phyloP scores from a whole-genome alignment of 1,284 basidiomycete genomes.

The Sanghuangporus weigelae region DNA sequence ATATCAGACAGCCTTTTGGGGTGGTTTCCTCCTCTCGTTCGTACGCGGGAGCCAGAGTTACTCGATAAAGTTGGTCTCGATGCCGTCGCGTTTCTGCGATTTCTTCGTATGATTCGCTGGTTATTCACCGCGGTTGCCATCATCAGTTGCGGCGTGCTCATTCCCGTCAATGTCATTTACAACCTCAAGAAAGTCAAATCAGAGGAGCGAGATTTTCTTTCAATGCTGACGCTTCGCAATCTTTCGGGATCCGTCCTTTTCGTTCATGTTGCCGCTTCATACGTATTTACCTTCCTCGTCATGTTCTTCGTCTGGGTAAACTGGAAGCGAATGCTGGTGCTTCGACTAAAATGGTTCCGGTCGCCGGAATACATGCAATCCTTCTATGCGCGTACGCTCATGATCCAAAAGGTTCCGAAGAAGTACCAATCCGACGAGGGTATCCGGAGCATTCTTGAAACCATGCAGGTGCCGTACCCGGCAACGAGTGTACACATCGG shows the following conservation, averaged over 20 bases:
- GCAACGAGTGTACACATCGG: slow-evolving; percentile 83
- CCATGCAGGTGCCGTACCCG: slow-evolving; percentile 74
- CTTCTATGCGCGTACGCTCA: slow-evolving; percentile 76
- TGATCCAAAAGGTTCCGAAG: slow-evolving; percentile 69
- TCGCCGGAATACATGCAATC: slow-evolving; percentile 71
- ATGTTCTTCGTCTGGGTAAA: slow-evolving; percentile 63
- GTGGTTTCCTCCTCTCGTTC: slow-evolving; percentile 85
- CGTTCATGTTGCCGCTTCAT: slow-evolving; percentile 71
- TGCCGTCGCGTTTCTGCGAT: slow-evolving; percentile 89
- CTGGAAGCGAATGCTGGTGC: slow-evolving; percentile 68
- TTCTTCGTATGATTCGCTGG: slow-evolving; percentile 82
- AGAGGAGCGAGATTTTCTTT: slow-evolving; percentile 54
- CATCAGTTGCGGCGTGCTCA: slow-evolving; percentile 68
- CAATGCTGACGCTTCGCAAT: slow-evolving; percentile 76
- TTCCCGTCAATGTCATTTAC: slow-evolving; percentile 75
- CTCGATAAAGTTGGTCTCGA: slow-evolving; percentile 91
- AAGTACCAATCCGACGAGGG: slow-evolving; percentile 76
- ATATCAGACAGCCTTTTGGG: slow-evolving; percentile 80
- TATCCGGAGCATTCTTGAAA: slow-evolving; percentile 64
- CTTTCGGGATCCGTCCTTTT: slow-evolving; percentile 64
- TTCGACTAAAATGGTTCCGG: slow-evolving; percentile 69
- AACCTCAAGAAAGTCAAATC: slow-evolving; percentile 57
- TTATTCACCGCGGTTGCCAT: slow-evolving; percentile 67
- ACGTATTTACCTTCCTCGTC: slow-evolving; percentile 66
- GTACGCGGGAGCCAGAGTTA: slow-evolving; percentile 82